Evolutionary conservation across 352 stramenopile genomes (phyloP).

Genomic region (Phytophthora aleatoria): DNA sequence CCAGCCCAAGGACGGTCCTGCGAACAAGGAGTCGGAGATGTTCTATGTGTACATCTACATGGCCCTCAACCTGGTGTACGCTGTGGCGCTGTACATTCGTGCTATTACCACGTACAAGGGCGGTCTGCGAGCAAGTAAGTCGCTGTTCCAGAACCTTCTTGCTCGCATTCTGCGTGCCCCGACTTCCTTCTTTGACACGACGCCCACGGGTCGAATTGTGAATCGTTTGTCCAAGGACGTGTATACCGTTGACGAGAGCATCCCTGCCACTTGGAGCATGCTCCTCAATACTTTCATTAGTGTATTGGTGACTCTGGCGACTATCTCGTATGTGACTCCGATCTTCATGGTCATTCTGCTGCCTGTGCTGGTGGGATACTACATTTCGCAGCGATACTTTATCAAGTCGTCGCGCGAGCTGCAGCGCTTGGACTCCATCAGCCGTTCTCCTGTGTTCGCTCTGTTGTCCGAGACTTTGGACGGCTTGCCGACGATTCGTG

Average conservation of each 20-base stretch:
- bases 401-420: conserved; percentile 92
- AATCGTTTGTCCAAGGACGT: conserved; percentile 83
- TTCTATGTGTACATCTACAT: conserved; percentile 90
- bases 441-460: conserved; percentile 94
- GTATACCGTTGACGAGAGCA: conserved; percentile 77
- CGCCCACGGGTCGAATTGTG: conserved; percentile 74
- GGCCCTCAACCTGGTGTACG: conserved; percentile 61
- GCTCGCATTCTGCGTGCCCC: conserved; percentile 90
- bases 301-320: conserved; percentile 64
- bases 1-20: conserved; percentile 13
- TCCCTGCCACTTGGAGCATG: conserved; percentile 70
- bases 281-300: conserved; percentile 77
- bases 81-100: conserved; percentile 67
- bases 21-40: conserved; percentile 52
- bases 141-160: conserved; percentile 73
- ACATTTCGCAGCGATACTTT: conserved; percentile 91
- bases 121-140: conserved; percentile 56
- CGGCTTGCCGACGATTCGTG: conserved; percentile 94
- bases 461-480: conserved; percentile 95
- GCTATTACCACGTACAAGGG: conserved; percentile 63
- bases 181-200: conserved; percentile 86
- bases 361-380: conserved; percentile 72
- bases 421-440: conserved; percentile 96
- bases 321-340: conserved; percentile 74
- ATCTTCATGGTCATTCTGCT: conserved; percentile 75